Evolutionary conservation across 139 green algal species (phyloP).

Genomic region (Micromonas pusilla): DNA sequence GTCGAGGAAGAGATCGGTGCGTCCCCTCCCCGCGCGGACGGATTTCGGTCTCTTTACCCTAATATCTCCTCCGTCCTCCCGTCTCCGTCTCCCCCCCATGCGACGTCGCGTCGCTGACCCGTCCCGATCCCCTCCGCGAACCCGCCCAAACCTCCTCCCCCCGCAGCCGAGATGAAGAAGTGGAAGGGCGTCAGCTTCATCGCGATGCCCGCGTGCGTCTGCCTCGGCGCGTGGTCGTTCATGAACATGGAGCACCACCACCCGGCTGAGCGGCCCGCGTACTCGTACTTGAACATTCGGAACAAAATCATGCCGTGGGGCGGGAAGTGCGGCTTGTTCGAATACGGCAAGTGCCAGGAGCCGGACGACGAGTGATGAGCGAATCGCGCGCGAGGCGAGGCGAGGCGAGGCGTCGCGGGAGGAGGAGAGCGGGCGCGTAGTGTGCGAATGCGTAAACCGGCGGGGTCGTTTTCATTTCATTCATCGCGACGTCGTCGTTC

Average conservation of each 20-base stretch:
- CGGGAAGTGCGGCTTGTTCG: constrained; percentile 10
- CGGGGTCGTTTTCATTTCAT: neutral
- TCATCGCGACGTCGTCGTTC: neutral
- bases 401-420: neutral
- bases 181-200: constrained; percentile 1
- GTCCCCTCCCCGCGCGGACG: neutral
- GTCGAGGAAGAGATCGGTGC: constrained; percentile 8
- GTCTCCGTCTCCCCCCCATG: neutral
- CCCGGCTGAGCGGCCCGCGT: neutral
- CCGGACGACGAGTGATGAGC: neutral
- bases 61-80: neutral
- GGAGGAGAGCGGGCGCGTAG: neutral
- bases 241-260: constrained; percentile 3
- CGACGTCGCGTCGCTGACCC: neutral
- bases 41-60: neutral
- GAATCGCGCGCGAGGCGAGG: neutral
- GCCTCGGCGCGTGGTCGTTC: constrained; percentile 7
- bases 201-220: neutral
- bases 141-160: neutral
- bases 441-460: neutral
- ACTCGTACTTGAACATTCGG: constrained; percentile 5
- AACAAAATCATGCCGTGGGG: constrained; percentile 7
- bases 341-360: constrained; percentile 2
- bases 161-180: constrained; percentile 20
- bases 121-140: neutral